Evolutionary conservation across 192 early-diverging fungal genomes (phyloP).

Genomic region (Chytriomyces confervae): DNA sequence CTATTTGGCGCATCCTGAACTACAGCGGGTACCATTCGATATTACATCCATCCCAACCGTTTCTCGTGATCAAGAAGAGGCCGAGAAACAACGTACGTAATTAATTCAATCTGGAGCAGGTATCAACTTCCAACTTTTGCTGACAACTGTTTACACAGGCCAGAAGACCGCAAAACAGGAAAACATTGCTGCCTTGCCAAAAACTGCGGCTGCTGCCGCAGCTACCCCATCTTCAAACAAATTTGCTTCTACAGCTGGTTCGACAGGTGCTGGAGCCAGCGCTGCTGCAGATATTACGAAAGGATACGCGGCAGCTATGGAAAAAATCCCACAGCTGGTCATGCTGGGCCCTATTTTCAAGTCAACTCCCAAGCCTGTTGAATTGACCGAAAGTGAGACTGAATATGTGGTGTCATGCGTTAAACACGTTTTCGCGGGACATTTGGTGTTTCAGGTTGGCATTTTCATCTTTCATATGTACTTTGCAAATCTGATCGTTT

Average conservation of each 20-base stretch:
- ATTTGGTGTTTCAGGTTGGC: conserved; percentile 89
- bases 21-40: conserved; percentile 73
- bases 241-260: conserved; percentile 14
- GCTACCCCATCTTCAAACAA: conserved; percentile 15
- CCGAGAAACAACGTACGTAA: conserved; percentile 66
- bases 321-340: conserved; percentile 81
- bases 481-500: too few species aligned
- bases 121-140: not conserved
- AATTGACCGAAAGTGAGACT: conserved; percentile 91
- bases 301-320: conserved; percentile 77
- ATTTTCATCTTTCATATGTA: not conserved
- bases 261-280: not conserved
- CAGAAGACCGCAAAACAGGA: conserved; percentile 46
- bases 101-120: not conserved
- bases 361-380: conserved; percentile 73
- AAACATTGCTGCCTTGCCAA: conserved; percentile 23
- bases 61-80: conserved; percentile 84
- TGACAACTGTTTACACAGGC: conserved; percentile 27
- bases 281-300: conserved; percentile 66
- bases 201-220: conserved; percentile 20
- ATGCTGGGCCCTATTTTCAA: conserved; percentile 87
- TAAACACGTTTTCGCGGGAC: conserved; percentile 90
- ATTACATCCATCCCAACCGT: conserved; percentile 79
- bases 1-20: conserved; percentile 75
- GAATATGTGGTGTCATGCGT: conserved; percentile 92